These are phyloP conservation scores for Ceratobasidium sp. DNA, from an alignment of 1,284 basidiomycete genomes.

Conservation along the genomic window DNA sequence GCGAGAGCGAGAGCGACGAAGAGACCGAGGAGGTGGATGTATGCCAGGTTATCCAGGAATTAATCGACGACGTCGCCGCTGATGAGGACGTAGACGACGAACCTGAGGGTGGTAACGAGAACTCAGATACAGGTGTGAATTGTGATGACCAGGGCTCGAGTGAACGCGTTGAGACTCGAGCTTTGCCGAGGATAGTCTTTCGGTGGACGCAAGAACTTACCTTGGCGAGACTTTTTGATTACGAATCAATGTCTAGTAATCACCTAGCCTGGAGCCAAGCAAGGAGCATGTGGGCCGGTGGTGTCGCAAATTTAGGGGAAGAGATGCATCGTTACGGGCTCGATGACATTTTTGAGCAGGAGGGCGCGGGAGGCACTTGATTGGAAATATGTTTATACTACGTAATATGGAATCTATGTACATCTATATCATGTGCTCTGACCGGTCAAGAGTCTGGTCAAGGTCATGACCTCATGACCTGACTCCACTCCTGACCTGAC, in stretches of 20 bases:
- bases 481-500: neutral
- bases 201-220: neutral
- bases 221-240: neutral
- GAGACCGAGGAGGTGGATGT: neutral
- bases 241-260: neutral
- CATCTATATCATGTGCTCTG: neutral
- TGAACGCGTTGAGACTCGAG: neutral
- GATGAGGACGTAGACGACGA: neutral
- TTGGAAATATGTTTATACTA: no score
- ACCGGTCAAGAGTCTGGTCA: constrained; percentile 5
- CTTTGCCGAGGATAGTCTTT: constrained; percentile 2
- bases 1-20: neutral
- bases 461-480: constrained; percentile 13
- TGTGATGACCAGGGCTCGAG: neutral
- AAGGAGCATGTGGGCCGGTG: neutral
- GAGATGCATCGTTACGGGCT: constrained; percentile 1
- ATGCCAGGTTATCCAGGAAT: neutral
- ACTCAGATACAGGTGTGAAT: neutral
- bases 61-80: neutral
- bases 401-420: no score
- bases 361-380: no score
- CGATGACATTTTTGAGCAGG: constrained; percentile 41
- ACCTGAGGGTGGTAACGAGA: no score
- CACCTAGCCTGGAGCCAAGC: neutral
- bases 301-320: neutral